A percentile compares a stretch with the other conserved stretches of the same genome.
phyloP scores from a whole-genome alignment of 2,329 filamentous ascomycete species.

The Sarocladiaceae sp. region DNA sequence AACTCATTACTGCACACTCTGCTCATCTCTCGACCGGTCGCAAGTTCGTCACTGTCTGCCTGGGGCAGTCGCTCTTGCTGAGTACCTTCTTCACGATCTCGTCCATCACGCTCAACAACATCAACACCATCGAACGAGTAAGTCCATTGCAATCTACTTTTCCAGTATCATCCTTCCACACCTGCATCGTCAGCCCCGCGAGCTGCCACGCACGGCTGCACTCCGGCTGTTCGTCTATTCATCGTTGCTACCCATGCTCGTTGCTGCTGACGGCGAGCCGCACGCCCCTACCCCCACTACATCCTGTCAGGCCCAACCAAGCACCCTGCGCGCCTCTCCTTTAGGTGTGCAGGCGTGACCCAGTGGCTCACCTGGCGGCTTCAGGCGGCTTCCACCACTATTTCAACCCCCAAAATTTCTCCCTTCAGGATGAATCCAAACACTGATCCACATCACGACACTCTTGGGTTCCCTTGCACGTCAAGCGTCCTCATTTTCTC shows the following conservation, averaged over 20 bases:
- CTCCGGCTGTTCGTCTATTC: conserved; percentile 5
- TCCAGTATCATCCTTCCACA: not conserved
- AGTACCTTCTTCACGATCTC: not conserved
- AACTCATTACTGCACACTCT: not conserved
- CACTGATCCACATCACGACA: conserved; percentile 4
- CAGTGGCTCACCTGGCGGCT: not conserved
- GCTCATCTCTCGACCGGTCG: not conserved
- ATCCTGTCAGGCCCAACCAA: not conserved
- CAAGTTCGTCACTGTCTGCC: too few species aligned
- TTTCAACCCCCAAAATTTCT: conserved; percentile 1
- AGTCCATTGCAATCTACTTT: not conserved
- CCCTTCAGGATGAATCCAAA: not conserved
- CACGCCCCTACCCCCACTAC: not conserved
- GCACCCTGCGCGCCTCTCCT: not conserved
- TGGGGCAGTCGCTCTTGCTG: not conserved
- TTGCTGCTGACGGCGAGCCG: not conserved
- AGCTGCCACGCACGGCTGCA: conserved; percentile 1
- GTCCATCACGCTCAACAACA: too few species aligned
- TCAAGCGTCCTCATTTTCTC: not conserved
- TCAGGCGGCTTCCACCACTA: conserved; percentile 2
- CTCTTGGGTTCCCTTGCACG: not conserved
- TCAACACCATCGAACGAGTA: not conserved
- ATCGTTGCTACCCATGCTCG: not conserved
- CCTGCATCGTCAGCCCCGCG: conserved; percentile 4
- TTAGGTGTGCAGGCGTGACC: not conserved